Percentiles rank a stretch among this genome's conserved stretches.
Evolutionary conservation across 2,329 filamentous ascomycete genomes (phyloP).

Genomic region (Venturia nashicola): DNA sequence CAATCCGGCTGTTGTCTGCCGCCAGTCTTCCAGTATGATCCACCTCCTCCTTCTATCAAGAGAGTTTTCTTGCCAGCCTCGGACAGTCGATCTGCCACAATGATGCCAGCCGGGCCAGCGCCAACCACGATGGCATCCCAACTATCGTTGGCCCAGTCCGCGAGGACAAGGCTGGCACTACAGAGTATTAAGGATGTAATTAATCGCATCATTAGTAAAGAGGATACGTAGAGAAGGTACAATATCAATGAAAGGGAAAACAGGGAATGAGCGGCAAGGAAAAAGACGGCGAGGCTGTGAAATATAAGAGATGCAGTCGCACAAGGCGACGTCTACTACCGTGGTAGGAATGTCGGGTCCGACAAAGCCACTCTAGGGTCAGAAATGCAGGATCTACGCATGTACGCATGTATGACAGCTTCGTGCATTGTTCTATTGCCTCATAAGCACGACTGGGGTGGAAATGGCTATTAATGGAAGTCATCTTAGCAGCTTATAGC

Average conservation of each 20-base stretch:
- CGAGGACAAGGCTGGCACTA: neutral
- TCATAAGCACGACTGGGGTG: neutral
- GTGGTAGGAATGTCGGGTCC: neutral
- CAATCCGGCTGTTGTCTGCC: constrained; percentile 36
- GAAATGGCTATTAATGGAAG: neutral
- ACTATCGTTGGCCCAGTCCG: constrained; percentile 2
- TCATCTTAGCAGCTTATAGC: neutral
- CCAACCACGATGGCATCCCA: constrained; percentile 11
- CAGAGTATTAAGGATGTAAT: neutral
- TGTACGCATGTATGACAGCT: neutral
- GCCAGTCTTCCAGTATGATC: constrained; percentile 37
- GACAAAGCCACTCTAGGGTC: neutral
- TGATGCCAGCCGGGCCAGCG: constrained; percentile 38
- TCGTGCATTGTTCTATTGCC: neutral
- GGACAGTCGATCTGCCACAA: constrained; percentile 38
- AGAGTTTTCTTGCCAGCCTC: constrained; percentile 40
- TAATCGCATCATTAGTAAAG: neutral
- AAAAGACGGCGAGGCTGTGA: neutral
- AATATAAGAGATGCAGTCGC: neutral
- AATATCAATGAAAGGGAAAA: neutral
- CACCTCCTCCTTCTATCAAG: constrained; percentile 39
- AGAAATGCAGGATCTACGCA: neutral
- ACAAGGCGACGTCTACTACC: neutral
- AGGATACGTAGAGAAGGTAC: neutral
- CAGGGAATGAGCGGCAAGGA: neutral